Conservation (phyloP, 1,284 basidiomycete genomes). For the Polyporus tsugae region DNA sequence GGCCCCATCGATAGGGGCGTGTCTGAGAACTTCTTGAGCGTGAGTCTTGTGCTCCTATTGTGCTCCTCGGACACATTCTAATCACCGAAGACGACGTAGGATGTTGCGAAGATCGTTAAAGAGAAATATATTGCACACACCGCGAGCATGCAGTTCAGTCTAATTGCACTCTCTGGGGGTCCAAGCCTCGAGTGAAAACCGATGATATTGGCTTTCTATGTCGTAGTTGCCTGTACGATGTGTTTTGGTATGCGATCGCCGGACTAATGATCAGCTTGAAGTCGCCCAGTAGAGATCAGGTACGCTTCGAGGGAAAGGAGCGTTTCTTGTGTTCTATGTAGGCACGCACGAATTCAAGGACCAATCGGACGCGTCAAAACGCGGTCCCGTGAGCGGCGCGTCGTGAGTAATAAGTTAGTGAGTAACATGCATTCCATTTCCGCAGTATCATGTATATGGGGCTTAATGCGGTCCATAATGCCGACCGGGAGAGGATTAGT, state of each 20-base stretch:
- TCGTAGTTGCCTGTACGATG: not conserved
- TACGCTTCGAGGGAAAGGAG: no score
- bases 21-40: conserved; percentile 67
- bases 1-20: conserved; percentile 84
- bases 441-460: no score
- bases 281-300: no score
- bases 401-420: no score
- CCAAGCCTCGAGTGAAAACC: not conserved
- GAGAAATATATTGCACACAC: conserved; percentile 66
- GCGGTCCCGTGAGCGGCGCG: conserved; percentile 2
- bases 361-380: conserved; percentile 4
- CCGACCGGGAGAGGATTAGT: conserved; percentile 5
- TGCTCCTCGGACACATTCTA: not conserved
- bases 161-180: conserved; percentile 42
- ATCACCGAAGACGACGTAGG: conserved; percentile 48
- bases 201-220: not conserved
- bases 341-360: no score
- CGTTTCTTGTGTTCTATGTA: no score
- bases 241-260: not conserved
- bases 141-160: conserved; percentile 65
- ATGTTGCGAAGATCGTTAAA: conserved; percentile 74
- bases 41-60: conserved; percentile 36
- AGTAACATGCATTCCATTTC: no score
- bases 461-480: no score
- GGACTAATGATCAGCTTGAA: not conserved